Evolutionary conservation across 805 yeast species (phyloP).

Genomic region (Myxozyma monticola): DNA sequence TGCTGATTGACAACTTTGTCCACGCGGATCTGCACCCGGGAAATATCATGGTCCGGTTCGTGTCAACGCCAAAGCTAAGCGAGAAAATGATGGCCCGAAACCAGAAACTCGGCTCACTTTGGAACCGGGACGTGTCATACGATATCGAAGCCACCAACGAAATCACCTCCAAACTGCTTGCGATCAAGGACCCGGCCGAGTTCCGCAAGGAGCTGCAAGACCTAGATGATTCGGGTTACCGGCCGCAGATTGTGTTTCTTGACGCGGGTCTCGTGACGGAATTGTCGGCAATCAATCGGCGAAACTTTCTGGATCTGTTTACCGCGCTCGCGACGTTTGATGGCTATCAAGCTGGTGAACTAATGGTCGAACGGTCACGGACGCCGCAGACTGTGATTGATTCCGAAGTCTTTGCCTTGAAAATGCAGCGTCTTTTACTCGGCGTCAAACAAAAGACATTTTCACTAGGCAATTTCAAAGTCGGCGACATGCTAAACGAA

Average conservation of each 20-base stretch:
- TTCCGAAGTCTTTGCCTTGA: constrained; percentile 79
- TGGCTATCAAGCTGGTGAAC: constrained; percentile 91
- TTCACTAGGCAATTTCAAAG: constrained; percentile 85
- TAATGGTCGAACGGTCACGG: constrained; percentile 91
- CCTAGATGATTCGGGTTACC: constrained; percentile 59
- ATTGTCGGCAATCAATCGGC: constrained; percentile 69
- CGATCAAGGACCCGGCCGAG: constrained; percentile 27
- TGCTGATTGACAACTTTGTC: constrained; percentile 86
- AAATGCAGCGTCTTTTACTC: constrained; percentile 79
- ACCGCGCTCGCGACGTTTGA: constrained; percentile 86
- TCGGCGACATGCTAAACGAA: constrained; percentile 85
- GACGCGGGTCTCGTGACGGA: constrained; percentile 96
- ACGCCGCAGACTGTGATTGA: constrained; percentile 92
- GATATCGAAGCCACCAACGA: constrained; percentile 34
- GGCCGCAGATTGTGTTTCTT: constrained; percentile 83
- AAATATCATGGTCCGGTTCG: constrained; percentile 75
- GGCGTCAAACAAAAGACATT: constrained; percentile 84
- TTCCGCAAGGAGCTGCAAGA: constrained; percentile 42
- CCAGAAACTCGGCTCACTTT: constrained; percentile 5
- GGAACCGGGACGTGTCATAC: constrained; percentile 21
- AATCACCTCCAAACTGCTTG: constrained; percentile 32
- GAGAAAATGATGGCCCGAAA: constrained; percentile 2
- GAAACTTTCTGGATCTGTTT: constrained; percentile 85
- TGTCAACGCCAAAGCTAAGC: constrained; percentile 44
- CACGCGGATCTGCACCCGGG: constrained; percentile 99